Evolutionary conservation across 2,329 filamentous ascomycete species (phyloP).

Genomic region (Fusarium buharicum): DNA sequence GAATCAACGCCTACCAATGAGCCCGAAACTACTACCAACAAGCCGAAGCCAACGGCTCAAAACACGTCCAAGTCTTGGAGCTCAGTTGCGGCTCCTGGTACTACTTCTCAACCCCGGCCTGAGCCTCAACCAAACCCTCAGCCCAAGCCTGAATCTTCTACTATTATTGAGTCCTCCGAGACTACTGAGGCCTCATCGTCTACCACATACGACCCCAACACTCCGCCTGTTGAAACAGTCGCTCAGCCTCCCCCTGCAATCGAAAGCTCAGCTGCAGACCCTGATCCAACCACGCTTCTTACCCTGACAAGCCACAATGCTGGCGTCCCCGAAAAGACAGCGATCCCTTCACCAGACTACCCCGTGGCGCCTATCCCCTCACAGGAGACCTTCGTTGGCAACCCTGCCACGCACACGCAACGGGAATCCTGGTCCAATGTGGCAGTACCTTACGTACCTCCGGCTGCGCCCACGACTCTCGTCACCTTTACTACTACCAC

Average conservation of each 20-base stretch:
- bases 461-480: conserved; percentile 27
- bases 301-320: conserved; percentile 15
- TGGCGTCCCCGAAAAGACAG: conserved; percentile 7
- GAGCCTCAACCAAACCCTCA: conserved; percentile 17
- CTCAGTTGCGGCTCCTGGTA: conserved; percentile 16
- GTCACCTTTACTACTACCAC: conserved; percentile 24
- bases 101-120: conserved; percentile 14
- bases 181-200: background rate
- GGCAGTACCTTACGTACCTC: conserved; percentile 7
- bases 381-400: conserved; percentile 16
- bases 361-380: conserved; percentile 8
- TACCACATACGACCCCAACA: background rate
- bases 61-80: conserved; percentile 6
- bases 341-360: conserved; percentile 7
- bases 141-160: conserved; percentile 19
- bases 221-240: conserved; percentile 17
- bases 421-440: conserved; percentile 17
- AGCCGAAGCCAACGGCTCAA: conserved; percentile 8
- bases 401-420: conserved; percentile 6
- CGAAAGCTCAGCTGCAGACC: conserved; percentile 1
- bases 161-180: background rate
- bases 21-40: background rate
- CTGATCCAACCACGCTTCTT: conserved; percentile 19
- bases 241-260: conserved; percentile 4
- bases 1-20: conserved; percentile 10